Conservation (phyloP, 179 eudicot genomes). For the Beta lomatogona region DNA sequence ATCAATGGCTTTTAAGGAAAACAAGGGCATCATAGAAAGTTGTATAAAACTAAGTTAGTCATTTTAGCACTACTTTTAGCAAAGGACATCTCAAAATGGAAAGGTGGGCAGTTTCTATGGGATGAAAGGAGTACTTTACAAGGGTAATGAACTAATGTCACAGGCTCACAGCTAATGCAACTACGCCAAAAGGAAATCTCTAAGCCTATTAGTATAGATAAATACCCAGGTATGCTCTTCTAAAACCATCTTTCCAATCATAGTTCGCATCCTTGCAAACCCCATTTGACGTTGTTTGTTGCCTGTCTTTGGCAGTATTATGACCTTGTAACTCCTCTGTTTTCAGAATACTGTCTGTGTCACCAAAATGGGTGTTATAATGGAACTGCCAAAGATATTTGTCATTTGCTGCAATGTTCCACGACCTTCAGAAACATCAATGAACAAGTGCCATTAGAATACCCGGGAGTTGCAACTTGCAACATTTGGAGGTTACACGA, state of each 20-base stretch:
- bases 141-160: not conserved
- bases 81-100: not conserved
- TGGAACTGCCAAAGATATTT: constrained; percentile 63
- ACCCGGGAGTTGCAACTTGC: not conserved
- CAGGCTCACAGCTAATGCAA: not conserved
- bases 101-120: not conserved
- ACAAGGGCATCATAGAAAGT: not conserved
- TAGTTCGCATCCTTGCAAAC: constrained; percentile 18
- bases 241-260: constrained; percentile 62
- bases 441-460: constrained; percentile 1
- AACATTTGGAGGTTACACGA: not conserved
- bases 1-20: not conserved
- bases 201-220: not conserved
- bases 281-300: constrained; percentile 20
- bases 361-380: constrained; percentile 47
- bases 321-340: constrained; percentile 14
- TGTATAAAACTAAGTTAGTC: not conserved
- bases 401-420: constrained; percentile 76
- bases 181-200: not conserved
- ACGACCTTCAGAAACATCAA: constrained; percentile 51
- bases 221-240: constrained; percentile 56
- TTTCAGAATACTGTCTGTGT: constrained; percentile 23
- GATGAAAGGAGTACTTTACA: not conserved
- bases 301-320: constrained; percentile 22
- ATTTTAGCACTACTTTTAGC: not conserved